Evolutionary conservation across 257 asterid genomes (phyloP).

Genomic region (Capsicum chinense): DNA sequence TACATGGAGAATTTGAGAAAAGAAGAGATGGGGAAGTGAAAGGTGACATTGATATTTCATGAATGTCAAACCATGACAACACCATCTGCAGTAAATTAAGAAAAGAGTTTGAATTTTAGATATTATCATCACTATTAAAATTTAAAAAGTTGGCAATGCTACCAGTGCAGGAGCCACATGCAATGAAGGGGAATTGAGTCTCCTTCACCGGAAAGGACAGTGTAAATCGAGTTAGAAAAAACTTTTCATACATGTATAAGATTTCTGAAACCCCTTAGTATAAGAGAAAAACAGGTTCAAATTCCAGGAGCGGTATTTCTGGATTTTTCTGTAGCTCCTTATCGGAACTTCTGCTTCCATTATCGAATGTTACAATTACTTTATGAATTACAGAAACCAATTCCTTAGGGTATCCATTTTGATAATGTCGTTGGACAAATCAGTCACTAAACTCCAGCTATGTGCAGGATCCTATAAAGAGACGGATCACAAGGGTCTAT

Average conservation of each 20-base stretch:
- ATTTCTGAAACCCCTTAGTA: no score
- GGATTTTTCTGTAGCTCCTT: no score
- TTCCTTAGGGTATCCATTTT: not conserved
- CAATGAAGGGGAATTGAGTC: constrained; percentile 1
- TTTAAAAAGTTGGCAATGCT: not conserved
- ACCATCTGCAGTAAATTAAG: constrained; percentile 63
- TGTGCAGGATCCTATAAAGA: no score
- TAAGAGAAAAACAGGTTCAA: not conserved
- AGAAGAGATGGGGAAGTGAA: not conserved
- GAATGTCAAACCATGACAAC: constrained; percentile 96
- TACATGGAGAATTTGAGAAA: not conserved
- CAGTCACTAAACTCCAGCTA: no score
- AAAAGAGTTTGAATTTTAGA: not conserved
- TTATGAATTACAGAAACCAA: not conserved
- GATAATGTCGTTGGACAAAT: not conserved
- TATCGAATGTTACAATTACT: not conserved
- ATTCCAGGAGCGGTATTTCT: no score
- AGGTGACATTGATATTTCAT: constrained; percentile 85
- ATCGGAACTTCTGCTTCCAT: not conserved
- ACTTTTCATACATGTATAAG: no score
- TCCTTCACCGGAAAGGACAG: not conserved
- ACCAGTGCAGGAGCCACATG: not conserved
- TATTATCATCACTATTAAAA: not conserved
- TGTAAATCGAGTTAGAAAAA: not conserved
- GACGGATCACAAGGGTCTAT: no score